Evolutionary conservation across 2,329 filamentous ascomycete genomes (phyloP).

Genomic region (Penicillium italicum): DNA sequence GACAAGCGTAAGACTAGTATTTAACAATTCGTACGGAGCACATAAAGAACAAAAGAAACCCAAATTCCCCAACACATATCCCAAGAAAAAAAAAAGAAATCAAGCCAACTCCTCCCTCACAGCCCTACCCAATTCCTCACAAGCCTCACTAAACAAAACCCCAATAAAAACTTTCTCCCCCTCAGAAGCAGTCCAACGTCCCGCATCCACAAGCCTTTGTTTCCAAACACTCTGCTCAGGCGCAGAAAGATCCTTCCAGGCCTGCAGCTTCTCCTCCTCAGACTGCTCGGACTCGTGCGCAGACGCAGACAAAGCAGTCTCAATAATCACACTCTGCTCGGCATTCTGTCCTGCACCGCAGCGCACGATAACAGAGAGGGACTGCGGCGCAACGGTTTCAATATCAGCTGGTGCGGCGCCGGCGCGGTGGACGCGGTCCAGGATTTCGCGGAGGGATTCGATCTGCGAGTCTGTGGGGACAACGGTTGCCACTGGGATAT

Average conservation of each 20-base stretch:
- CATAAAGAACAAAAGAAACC: background rate
- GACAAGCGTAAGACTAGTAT: slow-evolving; percentile 5
- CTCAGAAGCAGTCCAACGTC: slow-evolving; percentile 75
- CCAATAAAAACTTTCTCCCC: slow-evolving; percentile 73
- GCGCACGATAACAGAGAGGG: slow-evolving; percentile 24
- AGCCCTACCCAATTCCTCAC: slow-evolving; percentile 15
- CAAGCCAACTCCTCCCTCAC: slow-evolving; percentile 19
- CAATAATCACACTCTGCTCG: slow-evolving; percentile 25
- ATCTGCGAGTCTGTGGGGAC: slow-evolving; percentile 14
- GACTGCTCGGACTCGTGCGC: slow-evolving; percentile 1
- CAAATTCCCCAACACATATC: background rate
- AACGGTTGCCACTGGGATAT: background rate
- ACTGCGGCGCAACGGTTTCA: slow-evolving; percentile 9
- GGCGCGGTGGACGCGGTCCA: slow-evolving; percentile 25
- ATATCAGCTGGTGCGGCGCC: slow-evolving; percentile 21
- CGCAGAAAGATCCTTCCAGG: slow-evolving; percentile 67
- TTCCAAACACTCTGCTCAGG: slow-evolving; percentile 67
- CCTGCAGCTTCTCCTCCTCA: slow-evolving; percentile 25
- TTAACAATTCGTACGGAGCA: slow-evolving; percentile 1
- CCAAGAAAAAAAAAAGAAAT: background rate
- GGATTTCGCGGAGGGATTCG: slow-evolving; percentile 27
- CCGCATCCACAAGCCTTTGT: slow-evolving; percentile 62
- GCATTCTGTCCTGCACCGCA: slow-evolving; percentile 17
- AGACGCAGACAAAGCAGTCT: slow-evolving; percentile 15
- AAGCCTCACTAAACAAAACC: slow-evolving; percentile 69